phyloP scores from a whole-genome alignment of 768 basidiomycete genomes.

The Calocera viscosa region DNA sequence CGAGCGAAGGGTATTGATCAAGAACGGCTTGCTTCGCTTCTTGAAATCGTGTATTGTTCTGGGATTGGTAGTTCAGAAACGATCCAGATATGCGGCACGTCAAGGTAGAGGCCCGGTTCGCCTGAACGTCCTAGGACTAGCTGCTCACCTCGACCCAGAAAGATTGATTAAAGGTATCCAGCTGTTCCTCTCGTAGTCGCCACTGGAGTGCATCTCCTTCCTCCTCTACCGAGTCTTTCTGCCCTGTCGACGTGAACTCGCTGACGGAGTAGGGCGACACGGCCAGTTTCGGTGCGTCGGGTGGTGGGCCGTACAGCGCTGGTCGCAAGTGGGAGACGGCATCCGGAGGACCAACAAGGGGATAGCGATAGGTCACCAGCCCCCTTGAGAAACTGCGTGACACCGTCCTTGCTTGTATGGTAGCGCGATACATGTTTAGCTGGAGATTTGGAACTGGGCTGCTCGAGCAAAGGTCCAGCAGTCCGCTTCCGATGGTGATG shows the following conservation, averaged over 20 bases:
- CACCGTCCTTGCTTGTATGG: background rate
- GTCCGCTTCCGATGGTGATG: too few species aligned
- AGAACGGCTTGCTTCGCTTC: constrained; percentile 50
- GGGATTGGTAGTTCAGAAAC: background rate
- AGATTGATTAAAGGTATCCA: constrained; percentile 61
- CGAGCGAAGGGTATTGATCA: constrained; percentile 35
- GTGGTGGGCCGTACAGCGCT: constrained; percentile 46
- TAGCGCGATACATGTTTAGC: background rate
- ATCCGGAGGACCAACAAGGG: constrained; percentile 56
- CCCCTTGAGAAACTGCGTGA: background rate
- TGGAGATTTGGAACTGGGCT: background rate
- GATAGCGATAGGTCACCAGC: background rate
- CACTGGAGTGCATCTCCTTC: constrained; percentile 50
- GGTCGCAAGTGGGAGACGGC: constrained; percentile 70
- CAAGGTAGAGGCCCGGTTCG: too few species aligned
- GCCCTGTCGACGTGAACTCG: constrained; percentile 43
- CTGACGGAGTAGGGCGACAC: constrained; percentile 64
- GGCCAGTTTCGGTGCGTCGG: background rate
- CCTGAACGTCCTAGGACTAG: constrained; percentile 12
- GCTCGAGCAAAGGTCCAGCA: background rate
- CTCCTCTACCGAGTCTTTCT: constrained; percentile 20
- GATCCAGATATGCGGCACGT: too few species aligned
- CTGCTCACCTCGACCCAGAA: constrained; percentile 73
- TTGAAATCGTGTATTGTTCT: constrained; percentile 77
- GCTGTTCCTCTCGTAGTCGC: constrained; percentile 54